Conservation (phyloP, 495 filamentous ascomycete species). For the Aspergillus diversus region DNA sequence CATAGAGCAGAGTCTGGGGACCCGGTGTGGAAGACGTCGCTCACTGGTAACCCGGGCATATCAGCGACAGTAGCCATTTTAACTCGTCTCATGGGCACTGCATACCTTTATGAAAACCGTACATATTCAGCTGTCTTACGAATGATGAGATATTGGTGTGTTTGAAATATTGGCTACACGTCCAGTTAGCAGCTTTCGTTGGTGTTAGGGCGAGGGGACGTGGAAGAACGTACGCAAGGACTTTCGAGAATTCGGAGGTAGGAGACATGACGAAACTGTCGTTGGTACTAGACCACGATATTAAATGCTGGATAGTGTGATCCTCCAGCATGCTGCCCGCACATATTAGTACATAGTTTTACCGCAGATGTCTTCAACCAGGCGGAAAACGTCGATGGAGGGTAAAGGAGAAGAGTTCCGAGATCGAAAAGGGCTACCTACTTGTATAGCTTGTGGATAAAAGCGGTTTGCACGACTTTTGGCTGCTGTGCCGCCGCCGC, state of each 20-base stretch:
- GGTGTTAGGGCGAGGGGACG: constrained; percentile 2
- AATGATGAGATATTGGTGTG: constrained; percentile 99
- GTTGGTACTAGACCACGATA: constrained; percentile 90
- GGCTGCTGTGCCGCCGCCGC: constrained; percentile 90
- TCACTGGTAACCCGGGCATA: constrained; percentile 60
- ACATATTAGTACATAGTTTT: constrained; percentile 19
- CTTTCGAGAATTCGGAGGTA: constrained; percentile 96
- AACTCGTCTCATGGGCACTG: constrained; percentile 3
- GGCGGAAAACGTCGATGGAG: constrained; percentile 9
- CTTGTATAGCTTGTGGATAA: constrained; percentile 99
- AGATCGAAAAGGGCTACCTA: constrained; percentile 46
- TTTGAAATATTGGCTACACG: constrained; percentile 87
- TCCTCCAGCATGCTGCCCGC: constrained; percentile 90
- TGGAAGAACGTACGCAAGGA: constrained; percentile 75
- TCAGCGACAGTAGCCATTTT: constrained; percentile 18
- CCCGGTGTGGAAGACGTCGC: constrained; percentile 97
- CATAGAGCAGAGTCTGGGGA: constrained; percentile 94
- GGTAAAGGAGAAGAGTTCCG: neutral
- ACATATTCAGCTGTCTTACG: constrained; percentile 98
- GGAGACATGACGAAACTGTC: constrained; percentile 99
- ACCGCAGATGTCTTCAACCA: neutral
- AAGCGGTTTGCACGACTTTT: constrained; percentile 98
- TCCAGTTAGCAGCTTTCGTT: constrained; percentile 29
- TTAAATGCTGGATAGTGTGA: constrained; percentile 86
- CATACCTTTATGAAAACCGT: constrained; percentile 98